Evolutionary conservation across 257 asterid species (phyloP).

Genomic region (Forsythia viridissima): DNA sequence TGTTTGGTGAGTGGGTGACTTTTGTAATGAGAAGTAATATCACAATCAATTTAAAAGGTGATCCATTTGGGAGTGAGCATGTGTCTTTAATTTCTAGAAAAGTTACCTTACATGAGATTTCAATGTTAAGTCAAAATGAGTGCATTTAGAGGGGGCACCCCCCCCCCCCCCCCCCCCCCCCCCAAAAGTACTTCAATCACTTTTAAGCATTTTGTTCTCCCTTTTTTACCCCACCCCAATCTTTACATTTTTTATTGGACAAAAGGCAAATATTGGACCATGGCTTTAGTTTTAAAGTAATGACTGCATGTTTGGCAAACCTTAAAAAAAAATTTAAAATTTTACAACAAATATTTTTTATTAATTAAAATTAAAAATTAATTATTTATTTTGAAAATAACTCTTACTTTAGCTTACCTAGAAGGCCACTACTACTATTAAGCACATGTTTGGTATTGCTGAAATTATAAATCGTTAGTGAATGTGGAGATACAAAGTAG

Average conservation of each 20-base stretch:
- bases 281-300: background rate
- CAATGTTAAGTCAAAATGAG: constrained; percentile 30
- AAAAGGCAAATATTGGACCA: background rate
- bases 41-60: constrained; percentile 24
- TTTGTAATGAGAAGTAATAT: constrained; percentile 33
- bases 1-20: constrained; percentile 17
- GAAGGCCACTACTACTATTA: background rate
- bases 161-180: too few relatives aligned
- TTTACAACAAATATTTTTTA: too few relatives aligned
- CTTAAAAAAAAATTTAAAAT: too few relatives aligned
- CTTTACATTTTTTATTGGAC: background rate
- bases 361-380: too few relatives aligned
- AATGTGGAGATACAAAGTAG: too few relatives aligned
- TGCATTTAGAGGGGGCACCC: background rate
- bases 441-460: too few relatives aligned
- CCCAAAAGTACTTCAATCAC: background rate
- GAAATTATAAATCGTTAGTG: too few relatives aligned
- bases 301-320: background rate
- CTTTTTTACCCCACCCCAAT: background rate
- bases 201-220: constrained; percentile 12
- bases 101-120: constrained; percentile 14
- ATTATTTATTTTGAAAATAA: too few relatives aligned
- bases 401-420: too few relatives aligned
- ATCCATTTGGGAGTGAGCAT: constrained; percentile 20
- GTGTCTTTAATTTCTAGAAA: constrained; percentile 12